A percentile compares a stretch with the other conserved stretches of the same genome.
phyloP scores from a whole-genome alignment of 2,329 filamentous ascomycete species.

The Torrubiella hemipterigena region DNA sequence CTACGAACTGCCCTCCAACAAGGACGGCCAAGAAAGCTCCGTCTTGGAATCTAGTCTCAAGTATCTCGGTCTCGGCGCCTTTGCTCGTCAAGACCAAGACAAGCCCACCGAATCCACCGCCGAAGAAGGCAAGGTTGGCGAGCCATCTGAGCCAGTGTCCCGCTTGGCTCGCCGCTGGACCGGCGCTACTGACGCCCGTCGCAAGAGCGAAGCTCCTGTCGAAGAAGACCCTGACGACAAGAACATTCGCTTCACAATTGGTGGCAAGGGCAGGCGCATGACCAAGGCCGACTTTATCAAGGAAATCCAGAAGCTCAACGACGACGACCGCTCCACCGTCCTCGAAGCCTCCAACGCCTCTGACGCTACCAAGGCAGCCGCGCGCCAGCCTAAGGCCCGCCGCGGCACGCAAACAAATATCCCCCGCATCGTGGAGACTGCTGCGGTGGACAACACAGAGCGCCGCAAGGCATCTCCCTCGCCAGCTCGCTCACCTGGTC shows the following conservation, averaged over 20 bases:
- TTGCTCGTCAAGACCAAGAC: conserved; percentile 27
- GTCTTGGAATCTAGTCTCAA: conserved; percentile 33
- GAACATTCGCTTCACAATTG: conserved; percentile 65
- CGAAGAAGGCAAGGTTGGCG: conserved; percentile 18
- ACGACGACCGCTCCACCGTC: conserved; percentile 45
- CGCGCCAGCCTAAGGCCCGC: conserved; percentile 19
- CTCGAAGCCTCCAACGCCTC: conserved; percentile 38
- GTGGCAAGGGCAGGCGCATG: conserved; percentile 60
- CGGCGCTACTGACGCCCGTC: conserved; percentile 24
- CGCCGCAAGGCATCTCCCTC: not conserved
- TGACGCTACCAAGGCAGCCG: conserved; percentile 34
- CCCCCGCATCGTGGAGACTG: conserved; percentile 5
- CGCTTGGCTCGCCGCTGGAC: conserved; percentile 28
- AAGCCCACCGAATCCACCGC: conserved; percentile 18
- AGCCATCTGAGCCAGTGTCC: conserved; percentile 20
- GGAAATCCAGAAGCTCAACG: conserved; percentile 61
- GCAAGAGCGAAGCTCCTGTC: conserved; percentile 27
- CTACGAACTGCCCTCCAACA: conserved; percentile 57
- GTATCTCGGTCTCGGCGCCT: conserved; percentile 39
- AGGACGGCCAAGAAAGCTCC: conserved; percentile 27
- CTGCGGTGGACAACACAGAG: conserved; percentile 1
- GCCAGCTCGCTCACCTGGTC: not conserved
- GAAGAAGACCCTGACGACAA: conserved; percentile 53
- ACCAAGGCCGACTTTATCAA: conserved; percentile 70
- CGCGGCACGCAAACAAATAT: not conserved